Base-by-base conservation (phyloP, 129 eudicot genomes). In the Escallonia herrerae region DNA sequence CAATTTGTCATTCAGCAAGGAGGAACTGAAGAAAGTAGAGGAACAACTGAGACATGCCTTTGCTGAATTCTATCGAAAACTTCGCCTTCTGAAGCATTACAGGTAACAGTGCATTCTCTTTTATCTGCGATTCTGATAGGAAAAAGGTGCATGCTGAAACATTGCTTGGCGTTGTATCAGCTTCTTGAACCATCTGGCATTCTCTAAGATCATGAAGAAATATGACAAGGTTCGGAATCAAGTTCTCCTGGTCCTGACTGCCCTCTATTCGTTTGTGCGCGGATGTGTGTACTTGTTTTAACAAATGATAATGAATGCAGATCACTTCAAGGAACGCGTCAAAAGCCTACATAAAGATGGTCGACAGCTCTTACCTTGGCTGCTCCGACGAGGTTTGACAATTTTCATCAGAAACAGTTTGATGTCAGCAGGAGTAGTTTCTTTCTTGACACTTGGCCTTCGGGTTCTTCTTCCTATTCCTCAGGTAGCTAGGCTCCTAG, bases 201-300 rank as follows among this genome's bases (percentile, higher is more conserved):
- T 83, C 70, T 83, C 90, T 65, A 86, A 86, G 82, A 86, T 83
- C 70, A 69, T 83, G 90, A 83, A 86, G 90, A 86, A 86, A 59
- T 86, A 83, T 63, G 95, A 86, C 59, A 86, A 86, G 95, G 95
- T 86, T 15, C 57, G 5, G 11, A 62, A 41, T 60, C 4, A 22
- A 22, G 33, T 40, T 68, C 44, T 7, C 8, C 37, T 54, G 43
- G 9, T 53, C 15, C 38, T 54, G 40, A 50, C 9, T 43, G 46
- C 50, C 7, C 47, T 37, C 45, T n/a, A 33, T 58, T 8, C 7
- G 5, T 3, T 22, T 22, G 41, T 49, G 56, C 9, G 54, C 12
- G 43, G 44, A 15, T 59, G 38, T 56, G 42, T 15, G 37, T 7
- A 10, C 4, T 37, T 58, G 42, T 7, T 6, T 5, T 51, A 5